phyloP scores from a whole-genome alignment of 139 green algal species.

The Ettlia oleoabundans region DNA sequence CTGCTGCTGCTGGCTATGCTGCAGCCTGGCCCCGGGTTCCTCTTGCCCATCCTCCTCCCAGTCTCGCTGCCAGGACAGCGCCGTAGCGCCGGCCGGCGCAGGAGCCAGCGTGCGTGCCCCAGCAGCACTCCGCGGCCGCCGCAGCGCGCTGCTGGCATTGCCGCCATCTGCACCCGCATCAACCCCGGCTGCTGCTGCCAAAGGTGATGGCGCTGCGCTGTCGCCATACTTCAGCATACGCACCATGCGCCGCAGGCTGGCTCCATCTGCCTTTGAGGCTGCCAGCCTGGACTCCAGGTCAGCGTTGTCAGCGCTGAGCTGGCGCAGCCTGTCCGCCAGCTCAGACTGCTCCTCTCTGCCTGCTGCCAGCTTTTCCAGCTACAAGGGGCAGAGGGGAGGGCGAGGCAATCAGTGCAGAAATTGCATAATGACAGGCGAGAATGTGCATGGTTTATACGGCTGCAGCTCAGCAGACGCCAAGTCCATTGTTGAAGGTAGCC shows the following conservation, averaged over 20 bases:
- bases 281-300: slow-evolving; percentile 3
- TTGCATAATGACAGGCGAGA: too few species aligned
- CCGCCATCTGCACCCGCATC: background rate
- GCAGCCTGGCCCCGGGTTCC: background rate
- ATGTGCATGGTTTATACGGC: too few species aligned
- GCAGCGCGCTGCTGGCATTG: background rate
- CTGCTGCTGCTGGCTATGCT: background rate
- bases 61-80: background rate
- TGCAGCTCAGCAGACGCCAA: too few species aligned
- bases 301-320: background rate
- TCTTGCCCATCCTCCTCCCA: background rate
- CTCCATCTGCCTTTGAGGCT: background rate
- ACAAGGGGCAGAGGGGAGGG: too few species aligned
- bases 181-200: background rate
- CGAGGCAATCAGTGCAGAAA: too few species aligned
- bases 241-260: slow-evolving; percentile 25
- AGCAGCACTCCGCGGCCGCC: too few species aligned
- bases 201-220: slow-evolving; percentile 13
- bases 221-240: background rate
- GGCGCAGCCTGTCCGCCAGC: background rate
- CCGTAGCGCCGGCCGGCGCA: too few species aligned
- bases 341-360: background rate
- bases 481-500: too few species aligned
- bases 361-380: background rate
- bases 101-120: too few species aligned